phyloP scores from a whole-genome alignment of 352 stramenopile species.

The Blastocystis sp. region DNA sequence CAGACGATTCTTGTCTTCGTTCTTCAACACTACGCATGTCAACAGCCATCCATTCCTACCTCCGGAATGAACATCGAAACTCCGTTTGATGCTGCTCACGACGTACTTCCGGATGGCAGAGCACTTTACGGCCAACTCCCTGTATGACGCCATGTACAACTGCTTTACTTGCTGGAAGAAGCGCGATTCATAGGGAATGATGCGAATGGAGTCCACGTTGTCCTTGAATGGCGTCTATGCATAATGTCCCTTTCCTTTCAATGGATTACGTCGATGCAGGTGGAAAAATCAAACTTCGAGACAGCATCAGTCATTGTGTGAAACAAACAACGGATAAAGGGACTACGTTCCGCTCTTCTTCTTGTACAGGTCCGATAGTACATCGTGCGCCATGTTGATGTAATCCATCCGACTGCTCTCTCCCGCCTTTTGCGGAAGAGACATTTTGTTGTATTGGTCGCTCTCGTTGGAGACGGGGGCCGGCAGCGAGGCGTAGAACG shows the following conservation, averaged over 20 bases:
- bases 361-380: slow-evolving; percentile 27
- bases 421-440: neutral
- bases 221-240: neutral
- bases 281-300: neutral
- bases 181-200: neutral
- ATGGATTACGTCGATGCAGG: neutral
- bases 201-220: neutral
- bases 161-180: slow-evolving; percentile 21
- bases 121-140: slow-evolving; percentile 1
- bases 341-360: neutral
- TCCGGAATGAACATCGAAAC: neutral
- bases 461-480: neutral
- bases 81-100: neutral
- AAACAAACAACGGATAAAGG: neutral
- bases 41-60: neutral
- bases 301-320: neutral
- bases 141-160: slow-evolving; percentile 27
- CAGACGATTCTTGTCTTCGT: neutral
- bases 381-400: slow-evolving; percentile 35
- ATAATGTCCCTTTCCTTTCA: neutral
- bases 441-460: neutral
- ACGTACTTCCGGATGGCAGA: slow-evolving; percentile 33
- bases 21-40: slow-evolving; percentile 54
- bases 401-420: slow-evolving; percentile 42
- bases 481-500: slow-evolving; percentile 1